Conservation (phyloP, 352 stramenopile genomes). For the Phytophthora cactorum region DNA sequence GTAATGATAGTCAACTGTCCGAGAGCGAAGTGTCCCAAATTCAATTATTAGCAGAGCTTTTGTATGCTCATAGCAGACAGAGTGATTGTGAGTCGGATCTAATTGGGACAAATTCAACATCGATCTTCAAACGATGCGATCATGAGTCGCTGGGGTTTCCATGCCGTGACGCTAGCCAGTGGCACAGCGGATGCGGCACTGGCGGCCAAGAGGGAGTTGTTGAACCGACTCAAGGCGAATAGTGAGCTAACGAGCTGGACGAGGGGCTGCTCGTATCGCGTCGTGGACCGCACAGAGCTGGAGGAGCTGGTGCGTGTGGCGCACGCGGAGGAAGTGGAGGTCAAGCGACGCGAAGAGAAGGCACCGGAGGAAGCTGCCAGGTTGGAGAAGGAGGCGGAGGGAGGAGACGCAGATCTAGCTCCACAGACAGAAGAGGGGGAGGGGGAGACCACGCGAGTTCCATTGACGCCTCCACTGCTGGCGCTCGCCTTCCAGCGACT, state of each 20-base stretch:
- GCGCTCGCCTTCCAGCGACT: conserved; percentile 63
- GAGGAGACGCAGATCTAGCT: neutral
- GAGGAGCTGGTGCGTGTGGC: conserved; percentile 31
- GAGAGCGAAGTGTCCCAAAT: neutral
- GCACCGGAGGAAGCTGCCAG: neutral
- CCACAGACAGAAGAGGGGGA: conserved; percentile 1
- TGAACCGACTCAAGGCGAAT: conserved; percentile 35
- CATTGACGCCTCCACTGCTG: conserved; percentile 38
- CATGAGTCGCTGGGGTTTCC: conserved; percentile 50
- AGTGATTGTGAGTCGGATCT: conserved; percentile 1
- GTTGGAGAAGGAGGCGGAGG: neutral
- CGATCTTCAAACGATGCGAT: conserved; percentile 4
- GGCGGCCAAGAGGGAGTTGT: conserved; percentile 33
- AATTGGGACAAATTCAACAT: neutral
- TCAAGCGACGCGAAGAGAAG: conserved; percentile 9
- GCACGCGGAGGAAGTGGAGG: conserved; percentile 7
- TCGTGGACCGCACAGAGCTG: conserved; percentile 49
- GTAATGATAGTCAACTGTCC: neutral
- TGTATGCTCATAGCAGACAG: neutral
- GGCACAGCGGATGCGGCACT: conserved; percentile 45
- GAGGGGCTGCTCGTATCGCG: conserved; percentile 46
- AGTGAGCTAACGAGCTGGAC: conserved; percentile 33
- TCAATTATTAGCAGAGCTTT: neutral
- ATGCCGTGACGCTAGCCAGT: conserved; percentile 52
- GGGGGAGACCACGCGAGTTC: conserved; percentile 2